phyloP scores from a whole-genome alignment of 1,284 basidiomycete genomes.

The Trichosporon sp. region DNA sequence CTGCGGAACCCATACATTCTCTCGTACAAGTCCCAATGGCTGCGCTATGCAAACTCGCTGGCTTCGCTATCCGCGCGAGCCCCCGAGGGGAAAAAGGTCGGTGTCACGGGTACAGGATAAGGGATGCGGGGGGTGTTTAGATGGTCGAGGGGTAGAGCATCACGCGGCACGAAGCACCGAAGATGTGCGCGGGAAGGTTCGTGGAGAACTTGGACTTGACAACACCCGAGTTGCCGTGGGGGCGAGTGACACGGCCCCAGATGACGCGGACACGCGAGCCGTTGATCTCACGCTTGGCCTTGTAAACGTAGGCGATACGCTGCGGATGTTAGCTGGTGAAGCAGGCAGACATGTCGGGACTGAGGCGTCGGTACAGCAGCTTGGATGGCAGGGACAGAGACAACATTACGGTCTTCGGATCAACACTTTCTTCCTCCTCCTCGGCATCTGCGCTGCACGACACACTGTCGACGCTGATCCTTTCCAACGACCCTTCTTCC shows the following conservation, averaged over 20 bases:
- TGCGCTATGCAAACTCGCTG: conserved; percentile 21
- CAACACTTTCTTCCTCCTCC: no score
- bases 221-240: conserved; percentile 91
- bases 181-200: conserved; percentile 93
- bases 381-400: no score
- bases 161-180: conserved; percentile 90
- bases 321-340: conserved; percentile 42
- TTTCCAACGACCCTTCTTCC: no score
- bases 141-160: conserved; percentile 51
- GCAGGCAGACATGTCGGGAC: no score
- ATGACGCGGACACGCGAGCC: conserved; percentile 92
- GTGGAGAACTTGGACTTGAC: conserved; percentile 96
- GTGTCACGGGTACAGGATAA: background rate
- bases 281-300: conserved; percentile 84
- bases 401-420: no score
- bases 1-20: conserved; percentile 26
- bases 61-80: background rate
- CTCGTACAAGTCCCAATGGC: conserved; percentile 23
- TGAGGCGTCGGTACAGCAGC: no score
- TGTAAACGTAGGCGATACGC: conserved; percentile 98
- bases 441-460: no score
- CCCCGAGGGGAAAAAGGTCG: background rate
- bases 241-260: conserved; percentile 91
- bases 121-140: conserved; percentile 28
- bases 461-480: no score